These are phyloP conservation scores for Linnemannia elongata DNA, from an alignment of 192 early-diverging fungal genomes.

Conservation along the genomic window DNA sequence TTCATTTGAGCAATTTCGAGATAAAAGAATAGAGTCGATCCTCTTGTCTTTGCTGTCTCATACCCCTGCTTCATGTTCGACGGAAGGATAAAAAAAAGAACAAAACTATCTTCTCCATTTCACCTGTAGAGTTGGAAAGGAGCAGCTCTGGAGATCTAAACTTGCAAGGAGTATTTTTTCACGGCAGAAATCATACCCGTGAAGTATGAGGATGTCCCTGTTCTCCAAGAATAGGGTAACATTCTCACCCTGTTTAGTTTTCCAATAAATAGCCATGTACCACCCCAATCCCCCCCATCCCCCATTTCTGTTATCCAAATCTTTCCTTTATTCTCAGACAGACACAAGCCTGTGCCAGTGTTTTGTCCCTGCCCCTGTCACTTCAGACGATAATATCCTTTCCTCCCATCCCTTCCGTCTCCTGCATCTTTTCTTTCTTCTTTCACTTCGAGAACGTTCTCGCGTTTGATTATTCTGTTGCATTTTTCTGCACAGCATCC, in stretches of 20 bases:
- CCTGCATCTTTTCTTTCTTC: neutral
- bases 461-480: neutral
- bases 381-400: neutral
- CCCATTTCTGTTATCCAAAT: neutral
- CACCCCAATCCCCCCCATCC: no score
- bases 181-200: constrained; percentile 25
- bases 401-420: neutral
- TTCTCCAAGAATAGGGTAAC: neutral
- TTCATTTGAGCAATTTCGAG: constrained; percentile 17
- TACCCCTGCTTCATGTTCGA: neutral
- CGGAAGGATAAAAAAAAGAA: neutral
- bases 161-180: neutral
- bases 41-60: neutral
- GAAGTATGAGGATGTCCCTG: neutral
- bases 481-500: neutral
- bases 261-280: neutral
- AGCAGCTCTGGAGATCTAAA: neutral
- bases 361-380: neutral
- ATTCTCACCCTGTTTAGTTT: neutral
- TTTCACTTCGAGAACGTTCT: neutral
- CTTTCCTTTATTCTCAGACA: neutral
- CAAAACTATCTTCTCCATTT: neutral
- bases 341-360: neutral
- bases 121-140: neutral
- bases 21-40: neutral